phyloP scores from a whole-genome alignment of 1,284 basidiomycete genomes.

The Porodaedalea pini region DNA sequence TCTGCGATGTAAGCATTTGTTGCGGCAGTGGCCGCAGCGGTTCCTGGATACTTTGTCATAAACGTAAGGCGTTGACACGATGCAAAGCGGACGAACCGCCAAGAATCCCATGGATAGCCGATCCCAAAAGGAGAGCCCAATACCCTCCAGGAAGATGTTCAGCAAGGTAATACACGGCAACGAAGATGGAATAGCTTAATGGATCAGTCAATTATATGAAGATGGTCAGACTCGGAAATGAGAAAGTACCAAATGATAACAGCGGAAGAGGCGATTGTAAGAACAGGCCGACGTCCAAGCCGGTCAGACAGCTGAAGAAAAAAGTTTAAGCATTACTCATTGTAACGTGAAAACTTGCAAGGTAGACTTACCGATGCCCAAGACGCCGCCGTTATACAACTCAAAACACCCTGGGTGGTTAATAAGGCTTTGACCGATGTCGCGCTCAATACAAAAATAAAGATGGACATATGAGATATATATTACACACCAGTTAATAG shows the following conservation, averaged over 20 bases:
- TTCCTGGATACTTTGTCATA: slow-evolving; percentile 37
- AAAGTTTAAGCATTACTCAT: neutral
- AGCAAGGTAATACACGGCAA: slow-evolving; percentile 60
- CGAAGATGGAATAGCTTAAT: slow-evolving; percentile 56
- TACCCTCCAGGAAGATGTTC: slow-evolving; percentile 74
- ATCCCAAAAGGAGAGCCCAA: slow-evolving; percentile 73
- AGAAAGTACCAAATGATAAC: slow-evolving; percentile 48
- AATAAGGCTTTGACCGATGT: slow-evolving; percentile 46
- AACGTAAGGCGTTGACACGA: neutral
- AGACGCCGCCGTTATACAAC: slow-evolving; percentile 75
- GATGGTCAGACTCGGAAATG: neutral
- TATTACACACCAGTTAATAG: slow-evolving; percentile 51
- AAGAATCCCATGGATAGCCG: slow-evolving; percentile 68
- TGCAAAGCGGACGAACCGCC: slow-evolving; percentile 54
- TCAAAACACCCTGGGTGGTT: slow-evolving; percentile 66
- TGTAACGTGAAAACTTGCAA: neutral
- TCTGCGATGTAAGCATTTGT: slow-evolving; percentile 65
- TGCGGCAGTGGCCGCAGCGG: slow-evolving; percentile 46
- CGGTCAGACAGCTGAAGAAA: slow-evolving; percentile 68
- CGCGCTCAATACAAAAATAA: slow-evolving; percentile 9
- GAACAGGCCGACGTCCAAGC: slow-evolving; percentile 64
- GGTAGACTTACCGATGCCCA: slow-evolving; percentile 71
- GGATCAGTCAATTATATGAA: slow-evolving; percentile 11
- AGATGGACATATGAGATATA: slow-evolving; percentile 24
- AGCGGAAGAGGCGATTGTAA: slow-evolving; percentile 62